A percentile compares a stretch with the other conserved stretches of the same genome.
phyloP scores from a whole-genome alignment of 495 filamentous ascomycete genomes.

The Ascobolus immersus region DNA sequence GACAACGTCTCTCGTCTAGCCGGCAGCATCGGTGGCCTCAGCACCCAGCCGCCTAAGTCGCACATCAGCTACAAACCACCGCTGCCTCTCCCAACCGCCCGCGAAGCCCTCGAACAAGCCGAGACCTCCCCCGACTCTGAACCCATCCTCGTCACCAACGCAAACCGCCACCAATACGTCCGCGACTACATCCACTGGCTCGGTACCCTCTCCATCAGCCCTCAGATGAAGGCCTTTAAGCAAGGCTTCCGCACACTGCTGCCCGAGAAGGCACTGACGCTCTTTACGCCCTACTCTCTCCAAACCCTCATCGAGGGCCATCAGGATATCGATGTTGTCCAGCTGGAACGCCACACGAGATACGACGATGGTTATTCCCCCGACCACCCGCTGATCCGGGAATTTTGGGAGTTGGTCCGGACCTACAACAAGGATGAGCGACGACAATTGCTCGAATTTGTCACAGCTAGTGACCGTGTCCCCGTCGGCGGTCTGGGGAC shows the following conservation, averaged over 20 bases:
- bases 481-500: conserved; percentile 60
- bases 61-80: conserved; percentile 2
- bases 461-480: conserved; percentile 74
- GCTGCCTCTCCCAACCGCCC: conserved; percentile 14
- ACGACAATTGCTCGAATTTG: conserved; percentile 62
- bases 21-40: too few relatives aligned
- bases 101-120: conserved; percentile 8
- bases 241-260: conserved; percentile 60
- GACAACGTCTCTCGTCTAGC: neutral
- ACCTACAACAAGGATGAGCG: conserved; percentile 41
- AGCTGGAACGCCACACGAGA: conserved; percentile 37
- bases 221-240: conserved; percentile 57
- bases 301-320: conserved; percentile 59
- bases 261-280: conserved; percentile 29
- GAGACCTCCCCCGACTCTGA: conserved; percentile 18
- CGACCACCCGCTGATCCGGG: conserved; percentile 35
- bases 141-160: conserved; percentile 40
- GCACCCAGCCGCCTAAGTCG: conserved; percentile 19
- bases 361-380: conserved; percentile 60
- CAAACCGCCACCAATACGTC: conserved; percentile 52
- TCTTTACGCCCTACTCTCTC: conserved; percentile 45
- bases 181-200: conserved; percentile 75
- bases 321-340: conserved; percentile 46
- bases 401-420: conserved; percentile 65
- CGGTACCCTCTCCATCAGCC: conserved; percentile 45